Base-by-base conservation (phyloP, 2,329 filamentous ascomycete species). In the Geosmithia morbida region DNA sequence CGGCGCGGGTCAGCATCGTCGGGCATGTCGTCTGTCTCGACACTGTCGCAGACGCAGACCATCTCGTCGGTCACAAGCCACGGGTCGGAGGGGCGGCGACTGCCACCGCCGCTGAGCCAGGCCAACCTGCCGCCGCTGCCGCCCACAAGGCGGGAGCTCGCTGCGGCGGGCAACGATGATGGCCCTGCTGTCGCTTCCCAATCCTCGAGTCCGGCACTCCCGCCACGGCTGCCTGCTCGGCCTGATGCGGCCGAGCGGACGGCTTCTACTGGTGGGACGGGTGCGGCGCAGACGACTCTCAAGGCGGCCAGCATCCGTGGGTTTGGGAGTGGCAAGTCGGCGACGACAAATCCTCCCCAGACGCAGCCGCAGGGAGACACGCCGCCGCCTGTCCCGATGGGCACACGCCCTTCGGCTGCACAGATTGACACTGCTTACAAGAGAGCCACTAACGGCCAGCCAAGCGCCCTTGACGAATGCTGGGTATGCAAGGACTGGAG, bases 401-500 rank as follows among this genome's bases (percentile, higher is more conserved):
- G 66, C 19, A 75, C 74, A 20, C 69, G 75, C 5, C 76, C 76
- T 2, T 70, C 70, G 2, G 56, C 61, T 11, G 64, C 69, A n/a
- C 68, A 77, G 53, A 71, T 78, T 30, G 64, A 72, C 47, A 67
- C 70, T 2, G 63, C 61, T 5, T 13, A 56, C 60, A 42, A 63
- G 63, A 44, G 53, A 56, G 13, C 52, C 17, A 16, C 33, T 13
- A 16, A 11, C 10, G 33, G 14, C 6, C 11, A 37, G 33, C 11
- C 6, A 22, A 43, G 37, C 8, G 17, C 30, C 18, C 18, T 26
- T 7, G 55, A 58, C 29, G 61, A 64, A n/a, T 97, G 92, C 61
- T 71, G 95, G 46, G 68, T 79, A 49, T 97, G 92, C 60, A 80
- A 89, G 53, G 89, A 97, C 65, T 97, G 94, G 63, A 88, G 86